Evolutionary conservation across 2,329 filamentous ascomycete species (phyloP).

Genomic region (Fonsecaea erecta): DNA sequence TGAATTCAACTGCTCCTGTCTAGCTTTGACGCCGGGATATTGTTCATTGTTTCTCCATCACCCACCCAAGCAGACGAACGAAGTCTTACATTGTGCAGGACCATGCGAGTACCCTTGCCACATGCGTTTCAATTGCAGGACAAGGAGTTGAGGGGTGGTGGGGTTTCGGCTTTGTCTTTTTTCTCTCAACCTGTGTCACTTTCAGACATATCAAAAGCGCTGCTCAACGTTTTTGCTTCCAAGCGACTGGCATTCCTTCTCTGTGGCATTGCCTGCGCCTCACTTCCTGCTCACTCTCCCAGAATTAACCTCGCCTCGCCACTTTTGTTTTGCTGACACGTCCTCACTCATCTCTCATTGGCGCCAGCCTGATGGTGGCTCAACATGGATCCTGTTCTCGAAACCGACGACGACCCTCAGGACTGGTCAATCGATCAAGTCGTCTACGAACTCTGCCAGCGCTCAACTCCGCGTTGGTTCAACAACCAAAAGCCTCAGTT

Average conservation of each 20-base stretch:
- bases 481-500: constrained; percentile 37
- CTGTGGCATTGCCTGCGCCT: neutral
- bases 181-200: neutral
- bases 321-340: constrained; percentile 1
- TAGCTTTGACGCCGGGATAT: neutral
- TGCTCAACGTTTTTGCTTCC: neutral
- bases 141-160: neutral
- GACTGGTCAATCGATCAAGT: constrained; percentile 73
- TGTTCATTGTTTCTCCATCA: neutral
- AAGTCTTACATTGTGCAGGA: neutral
- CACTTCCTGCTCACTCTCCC: neutral
- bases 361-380: neutral
- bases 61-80: neutral
- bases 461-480: constrained; percentile 52
- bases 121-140: neutral
- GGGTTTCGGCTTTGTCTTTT: neutral
- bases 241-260: neutral
- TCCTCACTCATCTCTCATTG: neutral
- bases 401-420: constrained; percentile 67
- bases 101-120: neutral
- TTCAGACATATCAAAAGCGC: neutral
- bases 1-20: neutral
- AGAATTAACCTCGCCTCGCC: neutral
- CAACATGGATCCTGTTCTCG: constrained; percentile 25
- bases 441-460: constrained; percentile 66